Conservation (phyloP, 345 rosid species). For the Atalantia buxifolia region DNA sequence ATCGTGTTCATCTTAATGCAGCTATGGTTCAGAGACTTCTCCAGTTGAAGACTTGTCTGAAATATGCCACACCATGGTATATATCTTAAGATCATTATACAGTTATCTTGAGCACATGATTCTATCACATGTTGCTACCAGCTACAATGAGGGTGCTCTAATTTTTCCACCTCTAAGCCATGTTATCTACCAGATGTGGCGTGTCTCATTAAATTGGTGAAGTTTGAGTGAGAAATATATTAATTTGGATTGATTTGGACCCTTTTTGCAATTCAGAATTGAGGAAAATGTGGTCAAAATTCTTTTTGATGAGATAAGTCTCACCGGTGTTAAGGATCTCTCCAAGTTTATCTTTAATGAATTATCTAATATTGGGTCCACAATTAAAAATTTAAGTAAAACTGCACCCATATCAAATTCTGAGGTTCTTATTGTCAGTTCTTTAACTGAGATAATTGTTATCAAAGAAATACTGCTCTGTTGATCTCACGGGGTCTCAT, state of each 20-base stretch:
- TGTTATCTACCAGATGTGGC: background rate
- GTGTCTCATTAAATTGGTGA: background rate
- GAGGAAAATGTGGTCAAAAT: background rate
- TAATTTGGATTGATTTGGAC: background rate
- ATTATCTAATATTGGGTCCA: background rate
- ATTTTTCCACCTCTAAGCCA: background rate
- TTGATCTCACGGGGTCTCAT: constrained; percentile 1
- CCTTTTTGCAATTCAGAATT: background rate
- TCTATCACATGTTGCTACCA: background rate
- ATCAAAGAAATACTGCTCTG: background rate
- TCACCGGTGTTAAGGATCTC: background rate
- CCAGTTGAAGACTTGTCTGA: constrained; percentile 75
- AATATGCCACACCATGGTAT: constrained; percentile 74
- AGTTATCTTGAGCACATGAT: background rate
- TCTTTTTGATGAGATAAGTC: background rate
- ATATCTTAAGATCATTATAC: constrained; percentile 15
- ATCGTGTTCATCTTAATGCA: constrained; percentile 26
- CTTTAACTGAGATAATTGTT: background rate
- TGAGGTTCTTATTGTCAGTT: background rate
- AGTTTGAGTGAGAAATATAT: background rate
- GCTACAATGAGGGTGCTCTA: background rate
- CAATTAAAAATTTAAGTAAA: too few species aligned
- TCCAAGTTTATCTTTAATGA: background rate
- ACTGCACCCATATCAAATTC: background rate
- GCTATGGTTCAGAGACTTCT: constrained; percentile 77